These are phyloP conservation scores for Silene uniflora DNA, from an alignment of 148 eudicot genomes.

Conservation along the genomic window DNA sequence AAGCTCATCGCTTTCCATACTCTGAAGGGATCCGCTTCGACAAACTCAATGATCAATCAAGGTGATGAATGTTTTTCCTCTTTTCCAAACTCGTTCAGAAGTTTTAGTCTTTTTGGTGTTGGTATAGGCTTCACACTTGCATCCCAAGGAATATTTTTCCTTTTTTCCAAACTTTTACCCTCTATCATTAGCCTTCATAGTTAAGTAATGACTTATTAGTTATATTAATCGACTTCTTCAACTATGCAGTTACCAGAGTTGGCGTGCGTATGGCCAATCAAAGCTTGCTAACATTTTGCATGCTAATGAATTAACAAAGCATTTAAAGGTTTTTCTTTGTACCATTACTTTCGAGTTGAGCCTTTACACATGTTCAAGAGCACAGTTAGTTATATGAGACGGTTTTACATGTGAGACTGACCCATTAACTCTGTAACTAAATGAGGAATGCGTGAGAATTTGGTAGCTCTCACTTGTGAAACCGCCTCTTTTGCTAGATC, in stretches of 20 bases:
- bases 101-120: background rate
- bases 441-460: too few species aligned
- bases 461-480: too few species aligned
- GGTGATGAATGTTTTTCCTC: conserved; percentile 24
- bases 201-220: background rate
- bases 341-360: too few species aligned
- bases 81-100: background rate
- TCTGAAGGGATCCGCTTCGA: conserved; percentile 74
- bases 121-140: background rate
- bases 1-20: conserved; percentile 59
- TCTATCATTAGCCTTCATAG: background rate
- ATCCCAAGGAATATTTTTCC: background rate
- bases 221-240: background rate
- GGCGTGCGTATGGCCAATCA: conserved; percentile 83
- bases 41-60: conserved; percentile 46
- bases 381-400: too few species aligned
- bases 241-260: conserved; percentile 51
- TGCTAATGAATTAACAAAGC: conserved; percentile 68
- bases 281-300: conserved; percentile 86
- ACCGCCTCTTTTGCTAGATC: too few species aligned
- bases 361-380: too few species aligned
- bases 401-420: too few species aligned
- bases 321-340: conserved; percentile 46
- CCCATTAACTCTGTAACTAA: too few species aligned
- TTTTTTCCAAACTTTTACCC: too few species aligned